These are phyloP conservation scores for Cercospora zeae-maydis DNA, from an alignment of 2,329 filamentous ascomycete genomes.

Conservation along the genomic window DNA sequence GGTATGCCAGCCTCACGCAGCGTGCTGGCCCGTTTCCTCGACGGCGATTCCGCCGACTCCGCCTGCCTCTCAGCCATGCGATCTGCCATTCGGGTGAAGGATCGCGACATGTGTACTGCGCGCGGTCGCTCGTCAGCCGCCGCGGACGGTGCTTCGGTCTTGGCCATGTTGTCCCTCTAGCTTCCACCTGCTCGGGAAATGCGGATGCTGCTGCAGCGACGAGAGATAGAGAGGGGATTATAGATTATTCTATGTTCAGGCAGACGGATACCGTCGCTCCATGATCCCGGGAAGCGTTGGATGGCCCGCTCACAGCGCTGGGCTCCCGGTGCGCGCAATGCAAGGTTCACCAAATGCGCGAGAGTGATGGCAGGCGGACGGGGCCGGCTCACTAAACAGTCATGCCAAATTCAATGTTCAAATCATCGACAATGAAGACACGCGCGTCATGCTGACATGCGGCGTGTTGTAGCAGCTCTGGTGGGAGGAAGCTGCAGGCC, in stretches of 20 bases:
- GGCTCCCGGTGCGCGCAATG: background rate
- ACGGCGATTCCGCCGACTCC: constrained; percentile 33
- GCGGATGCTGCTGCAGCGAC: background rate
- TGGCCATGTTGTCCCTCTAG: constrained; percentile 8
- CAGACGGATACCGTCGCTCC: constrained; percentile 7
- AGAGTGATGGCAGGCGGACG: background rate
- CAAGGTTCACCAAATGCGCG: background rate
- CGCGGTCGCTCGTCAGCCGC: constrained; percentile 27
- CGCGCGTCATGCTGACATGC: background rate
- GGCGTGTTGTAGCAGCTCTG: background rate
- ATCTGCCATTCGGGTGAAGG: constrained; percentile 48
- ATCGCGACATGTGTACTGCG: constrained; percentile 44
- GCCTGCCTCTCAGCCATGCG: constrained; percentile 45
- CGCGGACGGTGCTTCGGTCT: constrained; percentile 16
- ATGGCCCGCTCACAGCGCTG: background rate
- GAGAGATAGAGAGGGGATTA: background rate
- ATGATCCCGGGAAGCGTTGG: constrained; percentile 3
- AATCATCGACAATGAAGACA: background rate
- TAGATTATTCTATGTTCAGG: constrained; percentile 5
- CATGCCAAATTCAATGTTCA: background rate
- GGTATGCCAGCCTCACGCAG: constrained; percentile 43
- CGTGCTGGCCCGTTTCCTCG: constrained; percentile 46
- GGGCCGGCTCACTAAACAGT: background rate
- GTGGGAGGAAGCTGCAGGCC: background rate
- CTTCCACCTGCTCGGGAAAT: background rate